Evolutionary conservation across 352 stramenopile species (phyloP).

Genomic region (Elongisporangium senticosum): DNA sequence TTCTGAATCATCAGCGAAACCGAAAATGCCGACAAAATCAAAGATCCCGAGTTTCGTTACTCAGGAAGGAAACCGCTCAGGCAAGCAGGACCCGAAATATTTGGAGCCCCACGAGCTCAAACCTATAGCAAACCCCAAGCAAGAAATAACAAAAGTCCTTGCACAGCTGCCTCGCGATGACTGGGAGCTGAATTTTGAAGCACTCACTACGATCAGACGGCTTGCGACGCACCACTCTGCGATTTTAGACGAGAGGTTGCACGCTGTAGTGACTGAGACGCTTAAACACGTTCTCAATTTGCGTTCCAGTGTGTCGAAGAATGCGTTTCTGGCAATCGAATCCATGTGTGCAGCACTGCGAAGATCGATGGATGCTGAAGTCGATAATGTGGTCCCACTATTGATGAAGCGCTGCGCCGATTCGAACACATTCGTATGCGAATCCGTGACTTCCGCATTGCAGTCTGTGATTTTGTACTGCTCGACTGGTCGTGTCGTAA

Average conservation of each 20-base stretch:
- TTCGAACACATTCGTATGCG: slow-evolving; percentile 73
- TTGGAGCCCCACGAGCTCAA: slow-evolving; percentile 54
- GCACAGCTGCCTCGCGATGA: slow-evolving; percentile 30
- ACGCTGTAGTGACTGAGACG: slow-evolving; percentile 37
- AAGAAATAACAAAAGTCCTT: slow-evolving; percentile 36
- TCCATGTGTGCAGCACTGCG: slow-evolving; percentile 42
- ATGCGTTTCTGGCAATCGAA: slow-evolving; percentile 65
- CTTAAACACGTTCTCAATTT: slow-evolving; percentile 63
- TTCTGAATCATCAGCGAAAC: background rate
- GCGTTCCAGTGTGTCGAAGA: slow-evolving; percentile 69
- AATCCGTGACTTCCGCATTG: slow-evolving; percentile 42
- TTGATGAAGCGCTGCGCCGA: slow-evolving; percentile 63
- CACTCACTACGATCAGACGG: slow-evolving; percentile 47
- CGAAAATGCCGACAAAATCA: background rate
- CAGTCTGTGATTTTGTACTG: slow-evolving; percentile 49
- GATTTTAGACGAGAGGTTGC: slow-evolving; percentile 41
- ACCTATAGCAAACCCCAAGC: slow-evolving; percentile 49
- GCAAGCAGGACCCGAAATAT: slow-evolving; percentile 63
- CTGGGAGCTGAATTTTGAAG: slow-evolving; percentile 66
- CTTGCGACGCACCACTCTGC: slow-evolving; percentile 43
- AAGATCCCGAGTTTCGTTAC: background rate
- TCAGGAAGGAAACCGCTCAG: background rate
- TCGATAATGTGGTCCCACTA: slow-evolving; percentile 52
- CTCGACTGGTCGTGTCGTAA: slow-evolving; percentile 39
- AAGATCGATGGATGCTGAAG: slow-evolving; percentile 45